A percentile compares a stretch with the other conserved stretches of the same genome.
Evolutionary conservation across 345 rosid genomes (phyloP).

Genomic region (Arabidopsis arenosa): DNA sequence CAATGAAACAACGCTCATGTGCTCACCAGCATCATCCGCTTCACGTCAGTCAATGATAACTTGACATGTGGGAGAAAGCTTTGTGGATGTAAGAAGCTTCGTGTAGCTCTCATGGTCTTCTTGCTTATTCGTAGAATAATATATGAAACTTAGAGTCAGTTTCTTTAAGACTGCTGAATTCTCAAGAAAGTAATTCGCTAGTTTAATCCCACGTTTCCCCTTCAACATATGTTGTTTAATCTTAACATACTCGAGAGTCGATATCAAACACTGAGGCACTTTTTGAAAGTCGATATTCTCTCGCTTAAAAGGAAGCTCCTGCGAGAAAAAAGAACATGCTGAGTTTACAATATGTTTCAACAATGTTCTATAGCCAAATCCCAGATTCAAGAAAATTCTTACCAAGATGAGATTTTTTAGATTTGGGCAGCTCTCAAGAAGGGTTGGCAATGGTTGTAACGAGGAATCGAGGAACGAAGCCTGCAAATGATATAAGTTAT

Average conservation of each 20-base stretch:
- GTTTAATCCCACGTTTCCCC: not conserved
- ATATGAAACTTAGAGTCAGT: not conserved
- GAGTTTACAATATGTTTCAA: not conserved
- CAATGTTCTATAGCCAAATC: not conserved
- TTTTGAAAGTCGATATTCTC: too few relatives aligned
- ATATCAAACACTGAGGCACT: too few relatives aligned
- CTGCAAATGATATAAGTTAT: constrained; percentile 13
- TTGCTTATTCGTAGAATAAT: too few relatives aligned
- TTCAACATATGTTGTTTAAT: not conserved
- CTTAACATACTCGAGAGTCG: too few relatives aligned
- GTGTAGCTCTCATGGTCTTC: not conserved
- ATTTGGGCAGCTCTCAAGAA: constrained; percentile 22
- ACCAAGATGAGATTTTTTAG: constrained; percentile 8
- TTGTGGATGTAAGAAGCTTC: not conserved
- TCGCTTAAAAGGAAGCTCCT: too few relatives aligned
- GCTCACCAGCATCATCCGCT: too few relatives aligned
- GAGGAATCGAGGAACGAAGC: not conserved
- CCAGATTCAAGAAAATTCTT: not conserved
- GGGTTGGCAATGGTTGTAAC: not conserved
- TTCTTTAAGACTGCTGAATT: constrained; percentile 1
- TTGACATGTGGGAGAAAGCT: constrained; percentile 13
- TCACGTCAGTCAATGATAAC: not conserved
- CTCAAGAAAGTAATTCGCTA: not conserved
- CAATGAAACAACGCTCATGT: too few relatives aligned
- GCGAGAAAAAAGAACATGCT: too few relatives aligned